These are phyloP conservation scores for Sclerotinia spermophila DNA, from an alignment of 2,329 filamentous ascomycete species.

Conservation along the genomic window DNA sequence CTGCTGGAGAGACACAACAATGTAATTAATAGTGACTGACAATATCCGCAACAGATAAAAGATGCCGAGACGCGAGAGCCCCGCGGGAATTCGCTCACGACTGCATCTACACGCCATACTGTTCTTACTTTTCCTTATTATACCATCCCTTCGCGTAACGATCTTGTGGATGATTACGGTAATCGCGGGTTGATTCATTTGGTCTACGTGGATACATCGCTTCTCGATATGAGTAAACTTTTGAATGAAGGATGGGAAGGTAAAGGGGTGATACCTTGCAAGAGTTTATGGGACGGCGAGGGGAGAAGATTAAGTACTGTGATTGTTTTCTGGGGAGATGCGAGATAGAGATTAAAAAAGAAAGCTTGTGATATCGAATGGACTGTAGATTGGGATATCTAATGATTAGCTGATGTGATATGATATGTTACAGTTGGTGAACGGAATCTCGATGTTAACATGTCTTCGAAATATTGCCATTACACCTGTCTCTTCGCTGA, in stretches of 20 bases:
- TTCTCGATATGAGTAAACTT: not conserved
- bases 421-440: not conserved
- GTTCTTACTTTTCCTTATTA: not conserved
- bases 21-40: not conserved
- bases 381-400: not conserved
- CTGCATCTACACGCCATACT: constrained; percentile 17
- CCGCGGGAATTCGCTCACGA: not conserved
- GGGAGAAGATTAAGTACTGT: constrained; percentile 36
- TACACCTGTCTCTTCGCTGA: not conserved
- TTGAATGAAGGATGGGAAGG: not conserved
- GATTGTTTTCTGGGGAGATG: constrained; percentile 4
- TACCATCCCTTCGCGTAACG: not conserved
- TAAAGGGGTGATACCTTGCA: constrained; percentile 41
- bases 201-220: constrained; percentile 17
- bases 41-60: not conserved
- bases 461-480: not conserved
- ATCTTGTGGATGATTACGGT: constrained; percentile 8
- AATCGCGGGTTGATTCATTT: not conserved
- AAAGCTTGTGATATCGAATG: not conserved
- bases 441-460: not conserved
- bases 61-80: not conserved
- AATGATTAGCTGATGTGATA: not conserved
- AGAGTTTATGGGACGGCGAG: constrained; percentile 42
- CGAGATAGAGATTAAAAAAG: not conserved
- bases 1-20: not conserved